Base-by-base conservation (phyloP, 495 filamentous ascomycete species). In the Talaromyces ruber region DNA sequence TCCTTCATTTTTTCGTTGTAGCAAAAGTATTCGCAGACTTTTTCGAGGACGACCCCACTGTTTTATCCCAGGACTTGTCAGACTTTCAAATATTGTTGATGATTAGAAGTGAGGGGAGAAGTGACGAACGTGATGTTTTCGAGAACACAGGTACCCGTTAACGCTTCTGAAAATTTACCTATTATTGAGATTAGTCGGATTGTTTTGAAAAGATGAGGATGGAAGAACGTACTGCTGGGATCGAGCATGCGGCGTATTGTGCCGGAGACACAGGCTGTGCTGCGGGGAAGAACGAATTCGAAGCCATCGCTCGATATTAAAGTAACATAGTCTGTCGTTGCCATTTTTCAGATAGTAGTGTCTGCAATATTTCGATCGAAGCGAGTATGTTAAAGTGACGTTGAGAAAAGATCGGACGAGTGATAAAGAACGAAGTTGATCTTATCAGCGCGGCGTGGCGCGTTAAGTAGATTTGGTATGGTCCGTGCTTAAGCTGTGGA, bases 1-100 rank as follows among this genome's bases (percentile, higher is more conserved):
- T 93, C 84, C 60, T 82, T 85, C 72, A 94, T 82, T 73, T 91
- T 92, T 71, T 96, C 82, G 72, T 89, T 88, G 77, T 93, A 96
- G 65, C 90, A 89, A 63, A 95, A 88, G 74, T 96, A 97, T 76
- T 96, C 90, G 72, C 85, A 91, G 39, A 96, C 88, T 73, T 92
- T 93, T 70, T 96, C 92, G 3, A 98, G 84, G 26, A 97, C 84
- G 16, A 88, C 67, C 52, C 87, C 91, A 70, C 91, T 96, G 65
- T 28, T 50, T 1, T 4, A 21, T 21, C 11, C 58, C 68, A 39
- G 71, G 64, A 0, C 21, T 16, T 52, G 21, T 55, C 29, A 22
- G 1, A 39, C 6, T 30, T 58, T 47, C 60, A 14, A 14, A 52
- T 56, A 59, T 53, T 43, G 53, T 47, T 62, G 22, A n/a, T 53